Conservation (phyloP, 2,329 filamentous ascomycete species). For the Pseudocercospora cruenta region DNA sequence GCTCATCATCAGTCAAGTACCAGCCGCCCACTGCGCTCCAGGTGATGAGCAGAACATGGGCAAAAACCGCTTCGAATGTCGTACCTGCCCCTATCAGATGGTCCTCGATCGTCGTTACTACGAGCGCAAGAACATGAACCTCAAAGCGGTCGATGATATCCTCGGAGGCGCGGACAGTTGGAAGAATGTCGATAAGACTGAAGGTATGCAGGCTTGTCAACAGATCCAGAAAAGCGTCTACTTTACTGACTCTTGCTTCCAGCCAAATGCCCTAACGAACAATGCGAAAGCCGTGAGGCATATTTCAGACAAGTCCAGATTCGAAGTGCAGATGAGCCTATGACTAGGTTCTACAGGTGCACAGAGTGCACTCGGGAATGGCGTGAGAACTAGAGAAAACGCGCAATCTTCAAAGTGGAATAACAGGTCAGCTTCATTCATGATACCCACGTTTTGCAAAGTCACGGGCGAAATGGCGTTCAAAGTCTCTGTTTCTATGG, state of each 20-base stretch:
- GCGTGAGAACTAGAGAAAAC: constrained; percentile 43
- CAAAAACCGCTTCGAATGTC: constrained; percentile 87
- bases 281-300: constrained; percentile 80
- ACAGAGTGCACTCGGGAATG: constrained; percentile 50
- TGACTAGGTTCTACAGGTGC: constrained; percentile 89
- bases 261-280: constrained; percentile 81
- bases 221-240: too few relatives aligned
- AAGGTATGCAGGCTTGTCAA: constrained; percentile 50
- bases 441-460: neutral
- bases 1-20: constrained; percentile 67
- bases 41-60: constrained; percentile 46
- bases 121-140: constrained; percentile 77
- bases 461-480: neutral
- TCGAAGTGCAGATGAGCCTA: constrained; percentile 95
- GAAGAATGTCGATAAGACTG: constrained; percentile 86
- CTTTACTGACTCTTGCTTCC: constrained; percentile 10
- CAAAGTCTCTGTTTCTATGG: neutral
- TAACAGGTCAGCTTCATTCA: neutral
- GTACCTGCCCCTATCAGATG: constrained; percentile 92
- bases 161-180: constrained; percentile 86
- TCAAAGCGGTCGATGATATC: constrained; percentile 86
- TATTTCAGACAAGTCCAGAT: constrained; percentile 98
- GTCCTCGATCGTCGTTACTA: constrained; percentile 77
- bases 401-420: neutral
- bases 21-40: constrained; percentile 38